Conservation (phyloP, 331 rosid genomes). For the Phaseolus coccineus region DNA sequence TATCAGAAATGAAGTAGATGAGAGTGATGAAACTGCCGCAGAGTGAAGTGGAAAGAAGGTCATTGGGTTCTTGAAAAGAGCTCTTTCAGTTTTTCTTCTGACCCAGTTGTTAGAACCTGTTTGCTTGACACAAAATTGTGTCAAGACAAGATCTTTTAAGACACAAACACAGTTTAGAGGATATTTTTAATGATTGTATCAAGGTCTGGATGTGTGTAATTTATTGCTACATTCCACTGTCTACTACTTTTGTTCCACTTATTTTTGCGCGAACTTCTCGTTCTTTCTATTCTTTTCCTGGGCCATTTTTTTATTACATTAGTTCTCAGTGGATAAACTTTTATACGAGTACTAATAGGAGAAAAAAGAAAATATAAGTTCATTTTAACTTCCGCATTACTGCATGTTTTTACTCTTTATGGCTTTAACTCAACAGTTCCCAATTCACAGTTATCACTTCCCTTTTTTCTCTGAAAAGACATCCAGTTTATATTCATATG, state of each 20-base stretch:
- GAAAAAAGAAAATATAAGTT: no score
- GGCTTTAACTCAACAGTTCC: no score
- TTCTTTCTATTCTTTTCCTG: not conserved
- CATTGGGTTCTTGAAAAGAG: slow-evolving; percentile 29
- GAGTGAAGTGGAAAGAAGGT: slow-evolving; percentile 51
- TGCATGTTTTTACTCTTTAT: no score
- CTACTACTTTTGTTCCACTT: slow-evolving; percentile 25
- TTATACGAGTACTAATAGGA: no score
- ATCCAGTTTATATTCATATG: no score
- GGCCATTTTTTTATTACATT: not conserved
- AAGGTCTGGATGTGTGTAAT: slow-evolving; percentile 54
- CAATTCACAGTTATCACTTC: no score
- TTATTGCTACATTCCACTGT: slow-evolving; percentile 45
- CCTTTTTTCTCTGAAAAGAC: no score
- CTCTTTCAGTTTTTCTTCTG: slow-evolving; percentile 37
- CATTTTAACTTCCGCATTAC: no score
- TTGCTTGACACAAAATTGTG: slow-evolving; percentile 44
- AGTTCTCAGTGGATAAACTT: not conserved
- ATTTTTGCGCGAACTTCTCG: slow-evolving; percentile 13
- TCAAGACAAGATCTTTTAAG: slow-evolving; percentile 49
- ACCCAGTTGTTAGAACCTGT: slow-evolving; percentile 36
- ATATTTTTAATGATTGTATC: slow-evolving; percentile 32
- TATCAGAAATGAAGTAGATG: slow-evolving; percentile 55
- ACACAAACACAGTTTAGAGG: slow-evolving; percentile 49
- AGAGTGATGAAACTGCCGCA: slow-evolving; percentile 63